Conservation (phyloP, 306 rosid genomes). For the cucumber (Cucumis sativus) region DNA sequence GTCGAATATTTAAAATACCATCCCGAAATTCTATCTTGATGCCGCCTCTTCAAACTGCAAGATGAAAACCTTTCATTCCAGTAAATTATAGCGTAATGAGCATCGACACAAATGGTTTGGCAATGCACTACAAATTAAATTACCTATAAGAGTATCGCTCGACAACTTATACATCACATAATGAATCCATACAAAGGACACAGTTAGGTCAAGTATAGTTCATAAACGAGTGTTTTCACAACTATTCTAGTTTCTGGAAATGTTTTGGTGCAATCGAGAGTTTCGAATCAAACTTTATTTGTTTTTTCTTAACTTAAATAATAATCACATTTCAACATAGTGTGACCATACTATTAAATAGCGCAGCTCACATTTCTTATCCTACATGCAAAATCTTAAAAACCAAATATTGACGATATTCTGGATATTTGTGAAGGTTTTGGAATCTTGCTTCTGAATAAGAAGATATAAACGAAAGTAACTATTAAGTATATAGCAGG, state of each 20-base stretch:
- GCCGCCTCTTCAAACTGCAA: constrained; percentile 29
- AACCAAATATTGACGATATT: neutral
- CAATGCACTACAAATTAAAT: constrained; percentile 2
- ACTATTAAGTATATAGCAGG: neutral
- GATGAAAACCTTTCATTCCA: constrained; percentile 21
- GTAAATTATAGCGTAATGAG: constrained; percentile 12
- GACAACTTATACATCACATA: neutral
- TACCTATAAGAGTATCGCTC: neutral
- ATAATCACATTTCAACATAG: neutral
- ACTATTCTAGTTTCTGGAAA: neutral
- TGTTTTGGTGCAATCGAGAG: neutral
- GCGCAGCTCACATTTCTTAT: neutral
- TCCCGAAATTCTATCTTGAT: constrained; percentile 23
- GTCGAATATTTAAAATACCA: constrained; percentile 15
- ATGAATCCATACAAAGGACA: neutral
- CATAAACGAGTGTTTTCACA: neutral
- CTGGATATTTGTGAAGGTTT: too few species aligned
- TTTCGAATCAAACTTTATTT: neutral
- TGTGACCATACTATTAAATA: neutral
- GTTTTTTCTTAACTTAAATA: neutral
- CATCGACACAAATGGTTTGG: constrained; percentile 1
- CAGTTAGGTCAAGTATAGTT: neutral
- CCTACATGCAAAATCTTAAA: too few species aligned
- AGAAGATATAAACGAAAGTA: neutral
- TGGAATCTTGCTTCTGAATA: too few species aligned